Conservation (phyloP, 345 rosid species). For the Ceriops decandra region DNA sequence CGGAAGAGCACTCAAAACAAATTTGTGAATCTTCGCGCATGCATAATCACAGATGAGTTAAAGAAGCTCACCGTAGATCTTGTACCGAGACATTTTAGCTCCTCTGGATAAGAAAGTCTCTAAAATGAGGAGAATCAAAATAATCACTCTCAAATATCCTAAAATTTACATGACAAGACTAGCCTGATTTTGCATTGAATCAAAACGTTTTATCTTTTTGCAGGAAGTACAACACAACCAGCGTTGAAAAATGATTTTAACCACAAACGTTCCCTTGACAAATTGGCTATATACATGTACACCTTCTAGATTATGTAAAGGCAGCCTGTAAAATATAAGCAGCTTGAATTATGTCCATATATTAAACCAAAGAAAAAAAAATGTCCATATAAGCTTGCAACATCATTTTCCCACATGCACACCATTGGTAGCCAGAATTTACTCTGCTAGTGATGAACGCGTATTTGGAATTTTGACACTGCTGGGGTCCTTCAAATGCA, state of each 20-base stretch:
- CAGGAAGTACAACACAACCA: not conserved
- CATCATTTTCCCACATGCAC: conserved; percentile 13
- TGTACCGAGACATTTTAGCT: too few species aligned
- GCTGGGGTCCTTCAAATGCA: not conserved
- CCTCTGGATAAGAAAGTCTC: too few species aligned
- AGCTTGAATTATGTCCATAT: conserved; percentile 25
- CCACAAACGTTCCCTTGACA: conserved; percentile 14
- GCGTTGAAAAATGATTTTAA: conserved; percentile 6
- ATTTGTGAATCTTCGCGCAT: not conserved
- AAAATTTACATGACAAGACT: not conserved
- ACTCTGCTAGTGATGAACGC: not conserved
- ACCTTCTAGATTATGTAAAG: conserved; percentile 21
- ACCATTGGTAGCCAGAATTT: conserved; percentile 17
- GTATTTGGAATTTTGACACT: conserved; percentile 1
- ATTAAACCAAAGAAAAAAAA: too few species aligned
- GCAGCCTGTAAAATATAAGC: conserved; percentile 46
- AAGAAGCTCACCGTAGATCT: not conserved
- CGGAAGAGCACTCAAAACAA: not conserved
- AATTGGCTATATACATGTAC: conserved; percentile 27
- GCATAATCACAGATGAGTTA: not conserved
- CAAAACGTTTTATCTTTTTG: conserved; percentile 6
- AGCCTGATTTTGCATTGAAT: conserved; percentile 1
- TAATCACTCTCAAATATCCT: too few species aligned
- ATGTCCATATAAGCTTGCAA: conserved; percentile 18
- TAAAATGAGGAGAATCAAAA: too few species aligned